A percentile compares a stretch with the other conserved stretches of the same genome.
Evolutionary conservation across 805 yeast species (phyloP).

Genomic region (Candida tibetensis): DNA sequence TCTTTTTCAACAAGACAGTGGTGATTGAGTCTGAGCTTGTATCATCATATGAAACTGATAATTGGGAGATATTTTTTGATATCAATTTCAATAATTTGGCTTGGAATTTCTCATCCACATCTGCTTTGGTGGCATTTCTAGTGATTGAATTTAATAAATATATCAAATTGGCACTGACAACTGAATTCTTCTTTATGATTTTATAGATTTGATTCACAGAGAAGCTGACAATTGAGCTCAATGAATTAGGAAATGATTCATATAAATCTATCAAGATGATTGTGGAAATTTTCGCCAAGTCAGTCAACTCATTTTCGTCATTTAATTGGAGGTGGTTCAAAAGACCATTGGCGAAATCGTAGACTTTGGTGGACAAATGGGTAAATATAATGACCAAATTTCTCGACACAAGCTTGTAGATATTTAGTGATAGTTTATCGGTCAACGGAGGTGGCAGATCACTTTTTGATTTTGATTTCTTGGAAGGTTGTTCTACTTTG

Average conservation of each 20-base stretch:
- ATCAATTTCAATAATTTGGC: slow-evolving; percentile 33
- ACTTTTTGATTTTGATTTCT: slow-evolving; percentile 5
- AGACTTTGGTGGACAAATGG: slow-evolving; percentile 31
- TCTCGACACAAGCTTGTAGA: slow-evolving; percentile 27
- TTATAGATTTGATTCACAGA: slow-evolving; percentile 37
- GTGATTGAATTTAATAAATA: slow-evolving; percentile 31
- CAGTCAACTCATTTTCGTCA: slow-evolving; percentile 15
- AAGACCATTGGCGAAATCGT: slow-evolving; percentile 37
- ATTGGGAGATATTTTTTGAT: slow-evolving; percentile 24
- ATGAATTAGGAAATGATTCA: slow-evolving; percentile 35
- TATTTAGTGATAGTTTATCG: slow-evolving; percentile 3
- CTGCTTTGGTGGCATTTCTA: slow-evolving; percentile 34
- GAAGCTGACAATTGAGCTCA: slow-evolving; percentile 34
- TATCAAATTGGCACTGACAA: slow-evolving; percentile 23
- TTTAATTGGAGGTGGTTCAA: slow-evolving; percentile 24
- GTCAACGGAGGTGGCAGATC: neutral
- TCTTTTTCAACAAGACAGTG: slow-evolving; percentile 27
- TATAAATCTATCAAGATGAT: slow-evolving; percentile 37
- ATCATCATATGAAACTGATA: slow-evolving; percentile 19
- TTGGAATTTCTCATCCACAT: slow-evolving; percentile 40
- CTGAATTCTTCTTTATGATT: slow-evolving; percentile 34
- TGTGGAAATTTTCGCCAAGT: slow-evolving; percentile 22
- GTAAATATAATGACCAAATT: slow-evolving; percentile 25
- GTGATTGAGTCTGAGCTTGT: slow-evolving; percentile 10
- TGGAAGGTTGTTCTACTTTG: slow-evolving; percentile 12